These are phyloP conservation scores for Scheffersomyces stambukii DNA, from an alignment of 1,139 yeast species.

Conservation along the genomic window DNA sequence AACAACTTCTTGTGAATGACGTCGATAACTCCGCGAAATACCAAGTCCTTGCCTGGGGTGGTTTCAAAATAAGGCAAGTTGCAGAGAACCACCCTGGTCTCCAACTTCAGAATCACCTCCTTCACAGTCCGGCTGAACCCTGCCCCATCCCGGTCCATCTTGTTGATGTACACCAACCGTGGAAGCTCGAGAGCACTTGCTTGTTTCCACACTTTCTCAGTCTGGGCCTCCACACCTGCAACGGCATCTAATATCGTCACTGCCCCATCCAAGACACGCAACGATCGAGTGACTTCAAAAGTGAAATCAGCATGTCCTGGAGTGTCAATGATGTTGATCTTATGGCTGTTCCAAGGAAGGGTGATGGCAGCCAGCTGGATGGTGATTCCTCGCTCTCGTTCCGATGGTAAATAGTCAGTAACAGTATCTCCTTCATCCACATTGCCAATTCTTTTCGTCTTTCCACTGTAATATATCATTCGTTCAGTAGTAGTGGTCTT, in stretches of 20 bases:
- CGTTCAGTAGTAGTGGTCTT: slow-evolving; percentile 89
- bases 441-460: slow-evolving; percentile 77
- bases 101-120: slow-evolving; percentile 75
- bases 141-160: slow-evolving; percentile 96
- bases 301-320: slow-evolving; percentile 99
- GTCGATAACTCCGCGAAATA: slow-evolving; percentile 80
- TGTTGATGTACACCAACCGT: slow-evolving; percentile 74
- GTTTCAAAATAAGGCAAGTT: slow-evolving; percentile 71
- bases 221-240: slow-evolving; percentile 98
- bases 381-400: slow-evolving; percentile 89
- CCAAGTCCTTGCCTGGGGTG: slow-evolving; percentile 34
- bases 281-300: slow-evolving; percentile 86
- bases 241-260: slow-evolving; percentile 92
- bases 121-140: slow-evolving; percentile 87
- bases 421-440: slow-evolving; percentile 98
- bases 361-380: slow-evolving; percentile 96
- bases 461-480: slow-evolving; percentile 84
- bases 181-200: slow-evolving; percentile 69
- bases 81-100: slow-evolving; percentile 68
- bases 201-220: slow-evolving; percentile 95
- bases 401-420: slow-evolving; percentile 88
- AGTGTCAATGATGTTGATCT: slow-evolving; percentile 86
- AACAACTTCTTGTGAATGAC: slow-evolving; percentile 64
- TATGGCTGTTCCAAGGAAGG: slow-evolving; percentile 75
- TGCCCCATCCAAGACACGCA: slow-evolving; percentile 89